These are phyloP conservation scores for Bocquillonia castaneifolia DNA, from an alignment of 441 rosid genomes.

Conservation along the genomic window DNA sequence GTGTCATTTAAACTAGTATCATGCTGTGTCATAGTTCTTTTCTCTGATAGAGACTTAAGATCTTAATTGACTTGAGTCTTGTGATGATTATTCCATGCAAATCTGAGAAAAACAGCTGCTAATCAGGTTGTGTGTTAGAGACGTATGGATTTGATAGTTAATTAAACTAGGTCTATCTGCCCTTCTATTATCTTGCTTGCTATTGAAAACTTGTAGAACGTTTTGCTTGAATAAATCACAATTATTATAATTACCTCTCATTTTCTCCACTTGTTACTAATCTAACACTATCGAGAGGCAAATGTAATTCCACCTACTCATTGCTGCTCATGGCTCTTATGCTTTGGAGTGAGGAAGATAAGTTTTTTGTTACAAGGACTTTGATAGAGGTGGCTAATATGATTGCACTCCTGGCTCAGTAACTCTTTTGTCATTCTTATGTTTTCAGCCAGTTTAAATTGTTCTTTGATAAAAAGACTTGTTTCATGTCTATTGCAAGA, in stretches of 20 bases:
- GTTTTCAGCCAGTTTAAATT: not conserved
- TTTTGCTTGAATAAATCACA: conserved; percentile 2
- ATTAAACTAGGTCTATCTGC: not conserved
- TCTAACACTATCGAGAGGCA: not conserved
- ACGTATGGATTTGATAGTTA: not conserved
- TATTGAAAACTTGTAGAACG: not conserved
- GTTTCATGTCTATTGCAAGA: not conserved
- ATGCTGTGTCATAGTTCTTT: not conserved
- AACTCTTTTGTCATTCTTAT: not conserved
- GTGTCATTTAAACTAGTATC: not conserved
- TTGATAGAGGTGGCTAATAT: not conserved
- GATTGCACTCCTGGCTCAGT: not conserved
- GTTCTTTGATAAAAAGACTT: not conserved
- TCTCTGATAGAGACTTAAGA: not conserved
- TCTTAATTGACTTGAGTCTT: not conserved
- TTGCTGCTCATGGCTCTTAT: not conserved
- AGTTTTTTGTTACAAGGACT: not conserved
- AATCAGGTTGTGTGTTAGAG: not conserved
- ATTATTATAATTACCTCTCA: not conserved
- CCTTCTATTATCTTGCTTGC: not conserved
- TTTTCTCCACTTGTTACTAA: not conserved
- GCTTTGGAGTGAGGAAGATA: not conserved
- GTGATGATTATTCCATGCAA: not conserved
- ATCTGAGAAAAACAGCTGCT: not conserved
- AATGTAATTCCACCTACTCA: not conserved